phyloP scores from a whole-genome alignment of 2,329 filamentous ascomycete species.

The Nigrospora osmanthi region DNA sequence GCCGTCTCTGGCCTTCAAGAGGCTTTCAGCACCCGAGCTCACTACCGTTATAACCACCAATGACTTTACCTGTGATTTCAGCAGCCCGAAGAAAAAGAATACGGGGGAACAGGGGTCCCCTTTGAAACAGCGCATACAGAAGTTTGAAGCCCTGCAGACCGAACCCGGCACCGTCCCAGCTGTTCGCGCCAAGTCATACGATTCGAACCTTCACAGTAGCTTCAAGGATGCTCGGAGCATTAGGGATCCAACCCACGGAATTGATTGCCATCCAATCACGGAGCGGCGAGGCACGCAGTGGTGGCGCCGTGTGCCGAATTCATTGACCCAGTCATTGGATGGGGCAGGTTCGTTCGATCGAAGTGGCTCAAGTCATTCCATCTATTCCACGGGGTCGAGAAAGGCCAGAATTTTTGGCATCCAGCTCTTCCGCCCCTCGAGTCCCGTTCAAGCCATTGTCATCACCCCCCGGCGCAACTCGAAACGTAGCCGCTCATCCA shows the following conservation, averaged over 20 bases:
- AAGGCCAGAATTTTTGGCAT: conserved; percentile 13
- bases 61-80: conserved; percentile 20
- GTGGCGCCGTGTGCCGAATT: conserved; percentile 21
- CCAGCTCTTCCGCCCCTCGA: conserved; percentile 9
- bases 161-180: neutral
- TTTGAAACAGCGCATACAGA: conserved; percentile 17
- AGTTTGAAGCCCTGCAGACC: conserved; percentile 16
- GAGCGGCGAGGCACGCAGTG: conserved; percentile 9
- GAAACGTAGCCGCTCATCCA: conserved; percentile 1
- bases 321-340: conserved; percentile 14
- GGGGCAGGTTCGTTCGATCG: conserved; percentile 2
- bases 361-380: neutral
- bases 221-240: neutral
- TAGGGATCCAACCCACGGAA: too few relatives aligned
- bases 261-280: too few relatives aligned
- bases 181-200: conserved; percentile 5
- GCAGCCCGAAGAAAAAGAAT: conserved; percentile 1
- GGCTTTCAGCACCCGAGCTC: conserved; percentile 13
- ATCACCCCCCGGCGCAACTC: neutral
- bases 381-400: neutral
- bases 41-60: conserved; percentile 18
- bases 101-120: conserved; percentile 11
- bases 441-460: conserved; percentile 7
- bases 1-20: conserved; percentile 1
- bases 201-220: neutral